A percentile compares a stretch with the other conserved stretches of the same genome.
phyloP scores from a whole-genome alignment of 2,329 filamentous ascomycete species.

The Malbranchea zuffiana region DNA sequence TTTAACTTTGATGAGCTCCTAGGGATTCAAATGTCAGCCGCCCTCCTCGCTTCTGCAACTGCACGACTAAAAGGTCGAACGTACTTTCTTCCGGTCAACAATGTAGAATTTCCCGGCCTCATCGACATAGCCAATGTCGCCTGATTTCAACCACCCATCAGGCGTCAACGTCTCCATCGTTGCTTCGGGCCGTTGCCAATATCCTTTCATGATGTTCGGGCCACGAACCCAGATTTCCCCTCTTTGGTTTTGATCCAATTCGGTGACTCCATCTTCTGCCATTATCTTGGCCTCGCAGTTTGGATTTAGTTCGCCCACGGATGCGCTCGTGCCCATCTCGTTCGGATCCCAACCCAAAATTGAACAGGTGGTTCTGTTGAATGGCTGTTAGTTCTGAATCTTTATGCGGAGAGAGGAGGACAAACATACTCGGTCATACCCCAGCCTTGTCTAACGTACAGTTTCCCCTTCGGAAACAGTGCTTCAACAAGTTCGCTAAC shows the following conservation, averaged over 20 bases:
- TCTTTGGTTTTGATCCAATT: slow-evolving; percentile 43
- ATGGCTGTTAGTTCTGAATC: slow-evolving; percentile 1
- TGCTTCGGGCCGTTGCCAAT: slow-evolving; percentile 61
- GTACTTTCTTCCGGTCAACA: slow-evolving; percentile 62
- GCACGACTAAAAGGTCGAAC: background rate
- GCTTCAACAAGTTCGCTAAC: slow-evolving; percentile 48
- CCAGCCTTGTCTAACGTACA: slow-evolving; percentile 62
- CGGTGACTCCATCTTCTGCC: slow-evolving; percentile 35
- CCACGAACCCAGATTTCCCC: slow-evolving; percentile 66
- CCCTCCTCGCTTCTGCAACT: background rate
- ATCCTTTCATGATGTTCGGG: slow-evolving; percentile 63
- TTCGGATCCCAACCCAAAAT: slow-evolving; percentile 53
- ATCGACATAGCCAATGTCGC: slow-evolving; percentile 57
- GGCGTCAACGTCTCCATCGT: slow-evolving; percentile 51
- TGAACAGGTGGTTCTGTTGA: slow-evolving; percentile 51
- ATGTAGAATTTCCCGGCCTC: slow-evolving; percentile 49
- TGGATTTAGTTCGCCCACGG: slow-evolving; percentile 57
- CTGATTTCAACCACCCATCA: slow-evolving; percentile 61
- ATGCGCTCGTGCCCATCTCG: slow-evolving; percentile 33
- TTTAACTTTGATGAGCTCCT: slow-evolving; percentile 54
- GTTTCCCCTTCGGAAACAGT: slow-evolving; percentile 40
- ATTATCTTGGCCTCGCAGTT: slow-evolving; percentile 62
- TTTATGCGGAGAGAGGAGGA: background rate
- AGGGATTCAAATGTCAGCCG: slow-evolving; percentile 6
- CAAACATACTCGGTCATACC: slow-evolving; percentile 63